phyloP scores from a whole-genome alignment of 2,329 filamentous ascomycete species.

The Nectriaceae sp. region DNA sequence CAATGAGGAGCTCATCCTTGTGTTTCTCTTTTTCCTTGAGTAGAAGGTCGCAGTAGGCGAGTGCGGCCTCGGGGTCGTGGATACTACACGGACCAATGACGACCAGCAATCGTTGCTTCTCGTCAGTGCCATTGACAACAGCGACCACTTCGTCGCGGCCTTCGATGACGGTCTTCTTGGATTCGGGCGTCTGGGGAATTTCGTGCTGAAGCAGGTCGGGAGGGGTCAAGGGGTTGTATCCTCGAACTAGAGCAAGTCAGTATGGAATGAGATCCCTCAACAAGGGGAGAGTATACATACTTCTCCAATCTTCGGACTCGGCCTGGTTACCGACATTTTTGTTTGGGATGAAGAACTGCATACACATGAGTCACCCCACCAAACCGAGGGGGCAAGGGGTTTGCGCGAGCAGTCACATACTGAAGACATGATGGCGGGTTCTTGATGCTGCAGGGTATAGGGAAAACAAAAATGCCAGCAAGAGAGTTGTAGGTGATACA shows the following conservation, averaged over 20 bases:
- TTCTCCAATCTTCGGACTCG: conserved; percentile 79
- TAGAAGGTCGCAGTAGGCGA: conserved; percentile 89
- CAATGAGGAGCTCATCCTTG: conserved; percentile 84
- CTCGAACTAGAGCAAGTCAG: conserved; percentile 61
- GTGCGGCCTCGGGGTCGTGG: conserved; percentile 86
- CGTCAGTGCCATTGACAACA: conserved; percentile 68
- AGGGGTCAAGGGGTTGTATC: conserved; percentile 90
- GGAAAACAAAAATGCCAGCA: conserved; percentile 3
- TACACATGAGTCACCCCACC: conserved; percentile 31
- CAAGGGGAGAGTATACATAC: conserved; percentile 52
- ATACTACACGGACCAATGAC: conserved; percentile 96
- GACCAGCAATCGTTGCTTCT: conserved; percentile 63
- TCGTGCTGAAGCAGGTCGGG: conserved; percentile 96
- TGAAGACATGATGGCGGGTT: conserved; percentile 25
- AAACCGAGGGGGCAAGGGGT: conserved; percentile 8
- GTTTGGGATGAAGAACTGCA: conserved; percentile 74
- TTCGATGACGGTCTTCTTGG: conserved; percentile 61
- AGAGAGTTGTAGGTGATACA: too few relatives aligned
- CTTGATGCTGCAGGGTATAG: conserved; percentile 14
- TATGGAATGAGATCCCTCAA: conserved; percentile 7
- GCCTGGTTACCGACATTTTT: conserved; percentile 75
- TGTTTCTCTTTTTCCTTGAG: conserved; percentile 83
- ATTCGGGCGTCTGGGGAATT: conserved; percentile 64
- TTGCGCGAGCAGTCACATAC: conserved; percentile 21
- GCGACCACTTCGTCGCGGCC: conserved; percentile 66